Conservation (phyloP, 2,329 filamentous ascomycete species). For the Penicillium psychrosexuale region DNA sequence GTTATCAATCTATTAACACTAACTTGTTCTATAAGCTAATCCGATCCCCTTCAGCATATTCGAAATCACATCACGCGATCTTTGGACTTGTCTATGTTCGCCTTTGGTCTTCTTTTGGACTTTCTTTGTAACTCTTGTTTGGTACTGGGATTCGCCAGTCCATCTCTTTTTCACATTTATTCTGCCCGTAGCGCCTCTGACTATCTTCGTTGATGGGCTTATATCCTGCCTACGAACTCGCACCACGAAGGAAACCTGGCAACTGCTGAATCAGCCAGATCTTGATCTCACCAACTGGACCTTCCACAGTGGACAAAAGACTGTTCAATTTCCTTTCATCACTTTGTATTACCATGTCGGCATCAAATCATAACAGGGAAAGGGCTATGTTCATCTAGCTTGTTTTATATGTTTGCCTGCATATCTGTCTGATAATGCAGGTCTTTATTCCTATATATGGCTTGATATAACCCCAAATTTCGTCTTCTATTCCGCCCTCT, state of each 20-base stretch:
- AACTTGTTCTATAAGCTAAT: background rate
- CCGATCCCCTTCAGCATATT: slow-evolving; percentile 10
- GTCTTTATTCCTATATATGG: background rate
- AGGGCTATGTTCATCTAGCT: background rate
- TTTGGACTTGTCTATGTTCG: slow-evolving; percentile 22
- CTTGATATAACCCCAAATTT: too few species aligned
- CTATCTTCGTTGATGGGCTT: slow-evolving; percentile 66
- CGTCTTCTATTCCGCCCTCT: background rate
- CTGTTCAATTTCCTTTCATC: slow-evolving; percentile 19
- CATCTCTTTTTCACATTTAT: slow-evolving; percentile 65
- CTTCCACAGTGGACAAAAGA: slow-evolving; percentile 21
- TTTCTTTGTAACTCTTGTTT: slow-evolving; percentile 23
- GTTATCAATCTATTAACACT: background rate
- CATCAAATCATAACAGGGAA: slow-evolving; percentile 1
- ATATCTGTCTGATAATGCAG: background rate
- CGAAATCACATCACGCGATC: slow-evolving; percentile 13
- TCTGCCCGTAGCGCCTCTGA: slow-evolving; percentile 64
- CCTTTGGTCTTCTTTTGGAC: slow-evolving; percentile 31
- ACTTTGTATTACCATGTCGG: slow-evolving; percentile 21
- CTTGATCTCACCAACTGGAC: slow-evolving; percentile 16
- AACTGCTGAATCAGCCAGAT: slow-evolving; percentile 48
- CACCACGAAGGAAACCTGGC: slow-evolving; percentile 62
- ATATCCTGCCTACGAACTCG: slow-evolving; percentile 66
- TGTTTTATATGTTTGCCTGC: background rate
- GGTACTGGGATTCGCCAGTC: slow-evolving; percentile 48